Evolutionary conservation across 306 rosid species (phyloP).

Genomic region (Castanea crenata): DNA sequence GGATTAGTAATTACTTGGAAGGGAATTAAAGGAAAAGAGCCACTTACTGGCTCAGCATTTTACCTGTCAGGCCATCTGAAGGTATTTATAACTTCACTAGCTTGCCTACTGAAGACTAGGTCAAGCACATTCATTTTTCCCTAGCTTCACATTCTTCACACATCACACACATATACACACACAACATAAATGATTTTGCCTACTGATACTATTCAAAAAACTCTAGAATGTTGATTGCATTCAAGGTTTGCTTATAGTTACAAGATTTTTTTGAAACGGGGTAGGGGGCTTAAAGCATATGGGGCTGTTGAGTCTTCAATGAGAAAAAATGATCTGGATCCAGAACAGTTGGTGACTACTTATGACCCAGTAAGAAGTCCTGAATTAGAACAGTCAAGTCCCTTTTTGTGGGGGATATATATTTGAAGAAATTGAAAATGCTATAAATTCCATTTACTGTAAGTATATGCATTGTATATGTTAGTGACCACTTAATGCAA

Average conservation of each 20-base stretch:
- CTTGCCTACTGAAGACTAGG: too few relatives aligned
- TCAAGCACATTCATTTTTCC: too few relatives aligned
- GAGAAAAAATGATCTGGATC: not conserved
- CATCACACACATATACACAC: not conserved
- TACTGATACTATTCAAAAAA: not conserved
- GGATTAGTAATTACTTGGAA: too few relatives aligned
- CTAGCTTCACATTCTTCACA: too few relatives aligned
- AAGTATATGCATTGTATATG: not conserved
- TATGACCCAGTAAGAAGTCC: too few relatives aligned
- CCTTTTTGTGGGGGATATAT: not conserved
- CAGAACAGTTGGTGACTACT: too few relatives aligned
- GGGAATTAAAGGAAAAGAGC: too few relatives aligned
- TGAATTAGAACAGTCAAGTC: not conserved
- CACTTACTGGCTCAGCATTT: too few relatives aligned
- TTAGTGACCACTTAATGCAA: not conserved
- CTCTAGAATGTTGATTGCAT: not conserved
- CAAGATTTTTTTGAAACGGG: not conserved
- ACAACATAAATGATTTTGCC: not conserved
- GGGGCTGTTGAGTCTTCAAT: not conserved
- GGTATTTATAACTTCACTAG: too few relatives aligned
- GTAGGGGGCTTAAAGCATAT: not conserved
- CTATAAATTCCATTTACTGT: not conserved
- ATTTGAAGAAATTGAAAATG: not conserved
- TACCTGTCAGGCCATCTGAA: too few relatives aligned
- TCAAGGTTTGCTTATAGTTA: not conserved